These are phyloP conservation scores for Omphalotus olearius DNA, from an alignment of 1,284 basidiomycete genomes.

Conservation along the genomic window DNA sequence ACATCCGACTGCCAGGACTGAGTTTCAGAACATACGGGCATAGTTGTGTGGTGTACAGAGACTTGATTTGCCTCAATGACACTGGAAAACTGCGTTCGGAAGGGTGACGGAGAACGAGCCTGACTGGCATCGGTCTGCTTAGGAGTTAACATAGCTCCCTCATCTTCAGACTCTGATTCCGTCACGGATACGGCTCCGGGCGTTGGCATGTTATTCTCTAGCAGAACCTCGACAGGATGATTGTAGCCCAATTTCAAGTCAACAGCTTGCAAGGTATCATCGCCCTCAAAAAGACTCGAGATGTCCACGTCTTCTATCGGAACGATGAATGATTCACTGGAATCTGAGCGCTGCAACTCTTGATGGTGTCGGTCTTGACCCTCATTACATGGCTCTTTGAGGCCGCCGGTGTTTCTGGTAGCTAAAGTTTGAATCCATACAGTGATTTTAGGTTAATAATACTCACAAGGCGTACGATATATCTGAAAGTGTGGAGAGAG, in stretches of 20 bases:
- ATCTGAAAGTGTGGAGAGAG: neutral
- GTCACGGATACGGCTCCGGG: constrained; percentile 19
- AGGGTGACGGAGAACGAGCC: neutral
- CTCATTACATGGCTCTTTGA: no score
- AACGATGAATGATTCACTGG: constrained; percentile 4
- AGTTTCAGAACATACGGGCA: neutral
- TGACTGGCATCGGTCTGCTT: neutral
- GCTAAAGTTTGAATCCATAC: no score
- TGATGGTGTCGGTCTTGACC: neutral
- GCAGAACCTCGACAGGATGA: neutral
- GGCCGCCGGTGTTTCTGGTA: no score
- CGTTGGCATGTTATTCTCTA: constrained; percentile 9
- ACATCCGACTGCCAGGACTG: constrained; percentile 22
- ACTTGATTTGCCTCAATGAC: neutral
- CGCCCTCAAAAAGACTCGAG: constrained; percentile 2
- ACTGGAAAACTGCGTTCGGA: neutral
- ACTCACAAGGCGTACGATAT: no score
- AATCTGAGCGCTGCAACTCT: constrained; percentile 4
- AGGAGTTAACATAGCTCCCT: constrained; percentile 1
- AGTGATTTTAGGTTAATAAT: neutral
- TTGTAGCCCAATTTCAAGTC: neutral
- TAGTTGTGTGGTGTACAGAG: neutral
- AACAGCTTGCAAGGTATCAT: neutral
- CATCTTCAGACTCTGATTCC: constrained; percentile 25
- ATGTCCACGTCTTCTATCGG: constrained; percentile 8